A percentile compares a stretch with the other conserved stretches of the same genome.
Evolutionary conservation across 495 filamentous ascomycete genomes (phyloP).

Genomic region (Corynascus novoguineensis): DNA sequence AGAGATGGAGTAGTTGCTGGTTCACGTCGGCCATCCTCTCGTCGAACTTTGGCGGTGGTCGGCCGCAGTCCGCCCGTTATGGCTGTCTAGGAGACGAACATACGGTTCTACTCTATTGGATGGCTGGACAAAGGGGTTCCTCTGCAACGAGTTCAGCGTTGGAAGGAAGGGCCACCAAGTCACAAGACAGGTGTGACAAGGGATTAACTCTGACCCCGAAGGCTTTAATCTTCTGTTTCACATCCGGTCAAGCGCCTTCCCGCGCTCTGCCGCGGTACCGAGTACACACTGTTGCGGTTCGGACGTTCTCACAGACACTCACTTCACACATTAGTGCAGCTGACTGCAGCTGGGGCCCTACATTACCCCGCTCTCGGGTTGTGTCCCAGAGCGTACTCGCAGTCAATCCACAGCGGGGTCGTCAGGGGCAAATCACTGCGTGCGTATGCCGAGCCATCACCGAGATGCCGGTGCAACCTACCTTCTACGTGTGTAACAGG

Average conservation of each 20-base stretch:
- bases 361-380: conserved; percentile 2
- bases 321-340: background rate
- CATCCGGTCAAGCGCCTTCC: background rate
- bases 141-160: too few relatives aligned
- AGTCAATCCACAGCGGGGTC: background rate
- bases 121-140: too few relatives aligned
- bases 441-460: conserved; percentile 29
- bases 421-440: too few relatives aligned
- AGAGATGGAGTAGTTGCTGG: background rate
- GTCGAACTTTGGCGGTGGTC: background rate
- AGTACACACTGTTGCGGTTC: too few relatives aligned
- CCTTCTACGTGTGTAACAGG: background rate
- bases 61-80: too few relatives aligned
- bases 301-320: background rate
- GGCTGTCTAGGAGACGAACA: too few relatives aligned
- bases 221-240: too few relatives aligned
- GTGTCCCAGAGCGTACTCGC: background rate
- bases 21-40: background rate
- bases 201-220: too few relatives aligned
- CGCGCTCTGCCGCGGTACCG: background rate
- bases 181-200: too few relatives aligned
- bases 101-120: too few relatives aligned
- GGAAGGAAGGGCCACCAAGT: too few relatives aligned
- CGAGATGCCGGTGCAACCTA: conserved; percentile 19
- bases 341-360: background rate